Base-by-base conservation (phyloP, 2,329 filamentous ascomycete species). In the Blumeriella jaapii region DNA sequence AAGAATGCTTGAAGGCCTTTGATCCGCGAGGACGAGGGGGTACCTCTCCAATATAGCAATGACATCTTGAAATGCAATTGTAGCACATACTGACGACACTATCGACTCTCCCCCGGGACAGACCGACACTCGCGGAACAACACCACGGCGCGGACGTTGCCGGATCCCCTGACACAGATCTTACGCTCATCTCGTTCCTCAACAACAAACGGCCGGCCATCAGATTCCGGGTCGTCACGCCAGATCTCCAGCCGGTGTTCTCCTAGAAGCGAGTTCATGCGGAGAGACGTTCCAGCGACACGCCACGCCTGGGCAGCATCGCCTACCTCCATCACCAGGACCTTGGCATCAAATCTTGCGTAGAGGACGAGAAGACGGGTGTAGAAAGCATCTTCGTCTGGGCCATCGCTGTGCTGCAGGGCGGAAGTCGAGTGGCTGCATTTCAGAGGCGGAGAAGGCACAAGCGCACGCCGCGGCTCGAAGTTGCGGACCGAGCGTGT, bases 391-490 rank as follows among this genome's bases (percentile, higher is more conserved):
- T 39, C 39, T 10, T 24, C 68, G 20, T 38, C 37, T 13, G 34
- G 40, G 4, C 13, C 10, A 10, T 27, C 31, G 3, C 22, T 8
- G 11, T 27, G 11, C 9, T 27, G 25, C 3, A n/a, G 5, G 13
- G 3, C 25, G 15, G 9, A 2, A 23, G 7, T 14, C 4, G 3
- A 9, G 22, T 13, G 23, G 23, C 13, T 10, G 6, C 20, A 16
- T 17, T 10, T n/a, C n/a, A n/a, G n/a, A n/a, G n/a, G n/a, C n/a
- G n/a, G n/a, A 13, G 4, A 13, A 8, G 52, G 72, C 0, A 96
- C 82, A 10, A 96, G 65, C 0, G 91, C 91, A 9, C 82, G 59
- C 44, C 64, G 71, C 3, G 91, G 91, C 59, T 98, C 91, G 54
- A 75, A 85, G 29, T 74, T 74, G 11, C 85, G 72, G 18, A 95